phyloP scores from a whole-genome alignment of 1,284 basidiomycete genomes.

The Cutaneotrichosporon cyanovorans region DNA sequence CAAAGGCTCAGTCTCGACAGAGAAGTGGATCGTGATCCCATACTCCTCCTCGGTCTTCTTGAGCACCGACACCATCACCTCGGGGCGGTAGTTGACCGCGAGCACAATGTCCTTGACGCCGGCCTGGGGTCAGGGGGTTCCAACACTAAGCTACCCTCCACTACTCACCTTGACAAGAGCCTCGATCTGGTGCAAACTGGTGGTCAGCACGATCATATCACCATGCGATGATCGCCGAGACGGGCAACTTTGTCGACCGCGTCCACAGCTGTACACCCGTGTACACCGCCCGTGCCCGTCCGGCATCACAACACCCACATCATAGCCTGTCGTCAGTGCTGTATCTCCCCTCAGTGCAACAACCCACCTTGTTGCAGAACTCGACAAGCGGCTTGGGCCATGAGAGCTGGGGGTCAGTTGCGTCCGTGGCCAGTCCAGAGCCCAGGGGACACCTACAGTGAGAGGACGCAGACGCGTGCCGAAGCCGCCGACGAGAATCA shows the following conservation, averaged over 20 bases:
- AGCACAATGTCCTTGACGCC: slow-evolving; percentile 53
- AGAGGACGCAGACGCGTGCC: slow-evolving; percentile 51
- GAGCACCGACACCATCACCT: slow-evolving; percentile 52
- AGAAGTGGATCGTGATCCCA: slow-evolving; percentile 52
- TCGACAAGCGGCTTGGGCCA: slow-evolving; percentile 52
- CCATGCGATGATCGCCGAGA: too few species aligned
- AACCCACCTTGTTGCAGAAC: slow-evolving; percentile 49
- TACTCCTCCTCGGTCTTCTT: slow-evolving; percentile 52
- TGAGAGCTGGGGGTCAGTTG: slow-evolving; percentile 31
- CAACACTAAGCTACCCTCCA: neutral
- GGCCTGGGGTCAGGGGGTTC: slow-evolving; percentile 35
- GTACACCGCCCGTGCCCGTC: too few species aligned
- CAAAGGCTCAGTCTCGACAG: slow-evolving; percentile 52
- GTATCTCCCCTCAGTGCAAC: slow-evolving; percentile 36
- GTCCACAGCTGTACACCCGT: too few species aligned
- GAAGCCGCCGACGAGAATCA: slow-evolving; percentile 50
- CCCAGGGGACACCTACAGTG: slow-evolving; percentile 44
- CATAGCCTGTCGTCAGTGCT: slow-evolving; percentile 35
- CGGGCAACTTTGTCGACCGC: too few species aligned
- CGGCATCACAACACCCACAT: slow-evolving; percentile 30
- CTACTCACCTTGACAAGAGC: slow-evolving; percentile 49
- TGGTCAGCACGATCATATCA: neutral
- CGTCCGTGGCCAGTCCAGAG: neutral
- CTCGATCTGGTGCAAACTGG: slow-evolving; percentile 51
- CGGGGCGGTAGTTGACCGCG: slow-evolving; percentile 52